A percentile compares a stretch with the other conserved stretches of the same genome.
Evolutionary conservation across 2,329 filamentous ascomycete species (phyloP).

Genomic region (Microsporum audouinii): DNA sequence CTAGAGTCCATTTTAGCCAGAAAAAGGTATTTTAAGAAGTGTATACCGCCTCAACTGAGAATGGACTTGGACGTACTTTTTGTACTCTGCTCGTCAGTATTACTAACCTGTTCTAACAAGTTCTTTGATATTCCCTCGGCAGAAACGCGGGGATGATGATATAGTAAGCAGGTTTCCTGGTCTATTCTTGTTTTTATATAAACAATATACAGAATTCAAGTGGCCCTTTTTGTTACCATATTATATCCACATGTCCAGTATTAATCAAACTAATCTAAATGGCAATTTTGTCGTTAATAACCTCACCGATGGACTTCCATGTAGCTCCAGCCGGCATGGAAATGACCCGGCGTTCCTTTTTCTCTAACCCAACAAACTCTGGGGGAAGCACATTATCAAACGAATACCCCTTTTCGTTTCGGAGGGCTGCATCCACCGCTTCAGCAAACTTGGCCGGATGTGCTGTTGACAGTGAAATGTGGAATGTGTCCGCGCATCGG

Average conservation of each 20-base stretch:
- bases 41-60: not conserved
- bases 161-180: not conserved
- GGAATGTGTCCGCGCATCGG: constrained; percentile 43
- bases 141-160: not conserved
- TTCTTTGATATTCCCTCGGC: not conserved
- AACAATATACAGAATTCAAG: not conserved
- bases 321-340: constrained; percentile 52
- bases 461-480: constrained; percentile 82
- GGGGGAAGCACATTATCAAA: constrained; percentile 68
- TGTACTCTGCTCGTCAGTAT: not conserved
- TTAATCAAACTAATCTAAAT: not conserved
- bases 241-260: not conserved
- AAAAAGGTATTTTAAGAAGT: not conserved
- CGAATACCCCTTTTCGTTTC: constrained; percentile 58
- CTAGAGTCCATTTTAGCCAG: not conserved
- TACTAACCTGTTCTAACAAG: not conserved
- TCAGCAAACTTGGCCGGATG: constrained; percentile 91
- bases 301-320: constrained; percentile 62
- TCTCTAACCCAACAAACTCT: constrained; percentile 70
- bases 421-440: constrained; percentile 70
- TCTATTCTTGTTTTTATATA: not conserved
- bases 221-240: not conserved
- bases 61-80: not conserved
- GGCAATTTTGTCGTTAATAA: constrained; percentile 60
- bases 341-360: constrained; percentile 62